Conservation (phyloP, 1,284 basidiomycete genomes). For the Apiotrichum veenhuisii region DNA sequence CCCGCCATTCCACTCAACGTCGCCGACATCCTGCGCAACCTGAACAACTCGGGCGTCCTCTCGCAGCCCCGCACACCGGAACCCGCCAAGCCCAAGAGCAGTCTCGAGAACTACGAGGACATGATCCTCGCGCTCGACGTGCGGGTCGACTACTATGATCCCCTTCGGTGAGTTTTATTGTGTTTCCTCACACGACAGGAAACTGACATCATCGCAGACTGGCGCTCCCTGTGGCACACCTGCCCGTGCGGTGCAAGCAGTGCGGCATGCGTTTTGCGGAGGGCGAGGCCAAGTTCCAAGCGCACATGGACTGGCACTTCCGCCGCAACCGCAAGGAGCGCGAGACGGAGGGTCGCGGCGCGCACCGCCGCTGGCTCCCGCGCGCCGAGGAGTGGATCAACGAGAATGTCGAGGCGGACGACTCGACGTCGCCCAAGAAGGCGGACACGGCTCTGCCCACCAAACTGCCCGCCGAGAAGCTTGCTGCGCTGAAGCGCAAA, state of each 20-base stretch:
- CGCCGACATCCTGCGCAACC: conserved; percentile 39
- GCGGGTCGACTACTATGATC: conserved; percentile 65
- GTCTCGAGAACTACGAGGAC: conserved; percentile 65
- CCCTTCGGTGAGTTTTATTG: conserved; percentile 60
- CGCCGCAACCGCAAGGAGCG: conserved; percentile 84
- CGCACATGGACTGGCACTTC: conserved; percentile 97
- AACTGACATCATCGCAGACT: conserved; percentile 10
- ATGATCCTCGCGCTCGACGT: conserved; percentile 66
- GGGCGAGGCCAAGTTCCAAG: conserved; percentile 69
- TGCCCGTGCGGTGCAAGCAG: conserved; percentile 85
- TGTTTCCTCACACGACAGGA: too few species aligned
- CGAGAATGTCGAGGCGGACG: conserved; percentile 51
- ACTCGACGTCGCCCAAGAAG: conserved; percentile 14
- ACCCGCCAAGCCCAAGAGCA: conserved; percentile 46
- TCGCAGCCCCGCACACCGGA: conserved; percentile 55
- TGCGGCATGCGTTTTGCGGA: conserved; percentile 85
- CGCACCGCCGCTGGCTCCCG: conserved; percentile 88
- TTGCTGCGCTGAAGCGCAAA: conserved; percentile 69
- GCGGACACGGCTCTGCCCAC: conserved; percentile 4
- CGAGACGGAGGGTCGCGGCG: conserved; percentile 77
- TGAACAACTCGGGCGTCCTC: conserved; percentile 34
- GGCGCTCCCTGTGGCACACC: conserved; percentile 66
- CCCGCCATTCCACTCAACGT: conserved; percentile 35
- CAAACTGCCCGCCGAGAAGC: conserved; percentile 60
- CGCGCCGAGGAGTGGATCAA: conserved; percentile 80